Conservation (phyloP, 345 rosid genomes). For the Alliaria petiolata region DNA sequence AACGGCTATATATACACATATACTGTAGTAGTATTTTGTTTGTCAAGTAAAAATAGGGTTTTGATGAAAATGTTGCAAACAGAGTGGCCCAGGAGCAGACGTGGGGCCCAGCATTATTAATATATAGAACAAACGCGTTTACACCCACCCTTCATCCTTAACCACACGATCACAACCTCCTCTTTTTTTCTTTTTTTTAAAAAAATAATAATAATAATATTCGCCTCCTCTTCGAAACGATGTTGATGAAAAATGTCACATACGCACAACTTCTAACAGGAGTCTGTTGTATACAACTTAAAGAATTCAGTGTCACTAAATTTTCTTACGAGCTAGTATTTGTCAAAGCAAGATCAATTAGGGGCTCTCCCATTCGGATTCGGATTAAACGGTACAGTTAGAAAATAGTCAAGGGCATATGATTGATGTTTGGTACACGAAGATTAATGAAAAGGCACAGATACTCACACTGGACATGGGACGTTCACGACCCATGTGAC, state of each 20-base stretch:
- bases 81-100: neutral
- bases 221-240: too few species aligned
- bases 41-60: too few species aligned
- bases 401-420: neutral
- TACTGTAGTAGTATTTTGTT: too few species aligned
- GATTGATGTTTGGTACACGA: neutral
- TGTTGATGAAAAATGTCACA: too few species aligned
- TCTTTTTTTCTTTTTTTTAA: neutral
- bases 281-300: too few species aligned
- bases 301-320: neutral
- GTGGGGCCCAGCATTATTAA: conserved; percentile 27
- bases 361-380: neutral
- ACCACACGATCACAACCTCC: conserved; percentile 28
- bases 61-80: neutral
- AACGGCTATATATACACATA: too few species aligned
- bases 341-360: neutral
- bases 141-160: neutral
- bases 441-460: conserved; percentile 14
- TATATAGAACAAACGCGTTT: conserved; percentile 20
- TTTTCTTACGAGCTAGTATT: neutral
- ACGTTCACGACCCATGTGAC: conserved; percentile 19
- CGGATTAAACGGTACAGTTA: neutral
- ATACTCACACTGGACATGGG: conserved; percentile 22
- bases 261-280: too few species aligned
- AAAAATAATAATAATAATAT: too few species aligned